These are phyloP conservation scores for Alternaria gaisen DNA, from an alignment of 2,329 filamentous ascomycete genomes.

Conservation along the genomic window DNA sequence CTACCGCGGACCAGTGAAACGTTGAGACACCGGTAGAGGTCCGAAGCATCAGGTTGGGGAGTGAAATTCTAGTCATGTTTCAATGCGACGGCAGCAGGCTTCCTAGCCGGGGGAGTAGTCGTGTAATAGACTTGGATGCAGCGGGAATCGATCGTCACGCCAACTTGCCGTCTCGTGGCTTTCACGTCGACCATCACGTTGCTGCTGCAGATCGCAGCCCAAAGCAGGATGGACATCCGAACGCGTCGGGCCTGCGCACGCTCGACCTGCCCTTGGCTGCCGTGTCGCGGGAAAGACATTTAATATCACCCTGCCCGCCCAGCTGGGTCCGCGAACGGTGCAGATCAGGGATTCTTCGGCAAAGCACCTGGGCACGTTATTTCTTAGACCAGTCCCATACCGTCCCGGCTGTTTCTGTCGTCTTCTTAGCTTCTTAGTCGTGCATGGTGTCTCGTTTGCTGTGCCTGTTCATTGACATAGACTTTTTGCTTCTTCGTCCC, in stretches of 20 bases:
- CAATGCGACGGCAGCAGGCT: constrained; percentile 1
- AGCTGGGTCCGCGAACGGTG: constrained; percentile 15
- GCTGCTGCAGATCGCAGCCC: constrained; percentile 12
- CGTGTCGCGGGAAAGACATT: constrained; percentile 14
- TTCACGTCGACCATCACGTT: neutral
- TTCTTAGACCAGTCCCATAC: constrained; percentile 14
- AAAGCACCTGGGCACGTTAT: constrained; percentile 14
- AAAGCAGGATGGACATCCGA: constrained; percentile 1
- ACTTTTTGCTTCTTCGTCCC: constrained; percentile 15
- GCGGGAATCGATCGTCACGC: constrained; percentile 17
- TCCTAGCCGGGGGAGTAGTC: neutral
- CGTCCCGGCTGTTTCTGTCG: constrained; percentile 1
- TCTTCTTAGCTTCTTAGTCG: neutral
- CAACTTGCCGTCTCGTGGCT: constrained; percentile 15
- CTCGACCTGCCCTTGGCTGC: constrained; percentile 14
- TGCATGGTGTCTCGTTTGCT: constrained; percentile 6
- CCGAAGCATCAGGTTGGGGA: constrained; percentile 5
- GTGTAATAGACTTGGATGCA: neutral
- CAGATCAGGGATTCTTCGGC: constrained; percentile 21
- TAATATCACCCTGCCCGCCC: constrained; percentile 12
- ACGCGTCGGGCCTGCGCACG: constrained; percentile 1
- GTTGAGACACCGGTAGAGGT: constrained; percentile 9
- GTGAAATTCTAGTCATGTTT: neutral
- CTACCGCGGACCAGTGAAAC: constrained; percentile 14
- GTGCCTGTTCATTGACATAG: neutral